Conservation (phyloP, 177 flowering plant species). For the Vitis hybrid region DNA sequence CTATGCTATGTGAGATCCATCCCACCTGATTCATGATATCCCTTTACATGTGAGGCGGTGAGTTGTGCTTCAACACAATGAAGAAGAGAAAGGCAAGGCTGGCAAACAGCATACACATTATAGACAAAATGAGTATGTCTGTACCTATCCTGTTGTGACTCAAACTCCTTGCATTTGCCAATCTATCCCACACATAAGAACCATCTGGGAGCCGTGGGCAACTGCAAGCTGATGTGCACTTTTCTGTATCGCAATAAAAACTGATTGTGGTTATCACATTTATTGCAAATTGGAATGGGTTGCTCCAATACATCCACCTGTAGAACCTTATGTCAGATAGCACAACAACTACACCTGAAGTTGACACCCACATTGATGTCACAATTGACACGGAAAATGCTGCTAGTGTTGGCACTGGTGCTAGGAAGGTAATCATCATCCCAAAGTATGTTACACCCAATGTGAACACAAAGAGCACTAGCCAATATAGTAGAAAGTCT, state of each 20-base stretch:
- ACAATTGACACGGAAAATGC: constrained; percentile 32
- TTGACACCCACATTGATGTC: constrained; percentile 38
- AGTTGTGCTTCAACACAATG: constrained; percentile 27
- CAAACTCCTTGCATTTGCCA: constrained; percentile 20
- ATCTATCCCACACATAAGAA: constrained; percentile 31
- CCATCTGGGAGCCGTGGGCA: constrained; percentile 32
- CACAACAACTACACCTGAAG: constrained; percentile 33
- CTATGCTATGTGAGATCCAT: not conserved
- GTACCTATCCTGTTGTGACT: constrained; percentile 21
- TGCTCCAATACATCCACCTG: constrained; percentile 32
- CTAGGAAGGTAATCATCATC: constrained; percentile 34
- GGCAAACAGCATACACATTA: constrained; percentile 29
- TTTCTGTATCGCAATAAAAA: constrained; percentile 27
- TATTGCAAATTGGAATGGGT: constrained; percentile 30
- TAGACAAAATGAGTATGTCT: constrained; percentile 26
- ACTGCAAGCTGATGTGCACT: constrained; percentile 23
- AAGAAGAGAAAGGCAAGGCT: constrained; percentile 33
- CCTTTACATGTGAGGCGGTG: constrained; percentile 6
- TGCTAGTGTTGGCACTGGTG: constrained; percentile 30
- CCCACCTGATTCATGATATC: too few relatives aligned
- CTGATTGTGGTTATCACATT: constrained; percentile 32
- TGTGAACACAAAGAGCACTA: constrained; percentile 25
- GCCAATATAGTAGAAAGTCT: constrained; percentile 32
- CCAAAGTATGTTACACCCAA: constrained; percentile 32
- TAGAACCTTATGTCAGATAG: constrained; percentile 28